Conservation (phyloP, 83 land plant genomes). For the Picea mariana region DNA sequence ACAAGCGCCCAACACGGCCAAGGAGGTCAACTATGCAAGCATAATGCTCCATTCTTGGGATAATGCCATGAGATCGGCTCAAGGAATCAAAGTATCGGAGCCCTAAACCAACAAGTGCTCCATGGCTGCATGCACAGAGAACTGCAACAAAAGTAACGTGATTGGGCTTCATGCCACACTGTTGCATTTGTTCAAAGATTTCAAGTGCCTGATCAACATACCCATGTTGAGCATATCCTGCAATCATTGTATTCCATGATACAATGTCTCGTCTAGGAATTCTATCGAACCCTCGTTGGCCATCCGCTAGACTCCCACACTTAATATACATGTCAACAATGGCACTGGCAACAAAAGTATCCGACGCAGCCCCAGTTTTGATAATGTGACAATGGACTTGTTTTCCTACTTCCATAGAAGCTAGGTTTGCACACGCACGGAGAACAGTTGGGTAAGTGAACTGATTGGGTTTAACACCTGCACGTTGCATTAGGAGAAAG, state of each 20-base stretch:
- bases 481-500: slow-evolving; percentile 10
- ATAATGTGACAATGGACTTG: slow-evolving; percentile 17
- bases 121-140: slow-evolving; percentile 19
- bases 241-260: slow-evolving; percentile 23
- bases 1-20: background rate
- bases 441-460: slow-evolving; percentile 20
- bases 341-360: slow-evolving; percentile 19
- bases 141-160: slow-evolving; percentile 24
- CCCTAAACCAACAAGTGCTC: slow-evolving; percentile 9
- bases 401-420: slow-evolving; percentile 15
- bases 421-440: slow-evolving; percentile 19
- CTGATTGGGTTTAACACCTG: slow-evolving; percentile 17
- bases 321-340: slow-evolving; percentile 27
- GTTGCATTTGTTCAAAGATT: slow-evolving; percentile 20
- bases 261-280: slow-evolving; percentile 2
- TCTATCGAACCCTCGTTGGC: slow-evolving; percentile 13
- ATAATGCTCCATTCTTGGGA: slow-evolving; percentile 9
- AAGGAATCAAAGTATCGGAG: slow-evolving; percentile 8
- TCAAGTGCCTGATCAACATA: slow-evolving; percentile 18
- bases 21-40: background rate
- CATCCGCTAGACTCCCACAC: slow-evolving; percentile 24
- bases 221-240: slow-evolving; percentile 22
- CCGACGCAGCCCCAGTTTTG: slow-evolving; percentile 15
- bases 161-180: slow-evolving; percentile 12
- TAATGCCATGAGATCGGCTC: background rate